Evolutionary conservation across 140 eudicot species (phyloP).

Genomic region (Oenanthe javanica): DNA sequence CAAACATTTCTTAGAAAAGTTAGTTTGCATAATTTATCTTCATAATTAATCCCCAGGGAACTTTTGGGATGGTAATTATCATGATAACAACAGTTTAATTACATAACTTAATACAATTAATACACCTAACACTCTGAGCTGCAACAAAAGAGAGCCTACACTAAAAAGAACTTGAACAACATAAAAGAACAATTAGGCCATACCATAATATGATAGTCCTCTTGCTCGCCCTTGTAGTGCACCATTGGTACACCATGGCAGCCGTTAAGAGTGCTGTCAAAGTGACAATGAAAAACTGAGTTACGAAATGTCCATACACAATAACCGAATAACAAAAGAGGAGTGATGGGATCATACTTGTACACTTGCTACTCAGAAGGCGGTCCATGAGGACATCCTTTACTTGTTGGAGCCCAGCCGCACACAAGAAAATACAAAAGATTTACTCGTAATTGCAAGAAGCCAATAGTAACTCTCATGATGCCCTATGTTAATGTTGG

Average conservation of each 20-base stretch:
- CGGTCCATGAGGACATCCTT: conserved; percentile 78
- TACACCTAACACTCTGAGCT: background rate
- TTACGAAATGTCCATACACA: background rate
- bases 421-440: no score
- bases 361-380: conserved; percentile 91
- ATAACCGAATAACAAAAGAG: background rate
- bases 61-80: background rate
- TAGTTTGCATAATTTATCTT: background rate
- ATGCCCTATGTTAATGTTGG: no score
- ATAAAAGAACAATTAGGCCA: conserved; percentile 15
- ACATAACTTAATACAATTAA: background rate
- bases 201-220: conserved; percentile 58
- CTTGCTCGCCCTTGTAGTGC: conserved; percentile 36
- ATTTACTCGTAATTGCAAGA: no score
- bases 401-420: conserved; percentile 36
- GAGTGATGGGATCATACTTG: conserved; percentile 43
- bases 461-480: no score
- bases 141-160: background rate
- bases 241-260: conserved; percentile 75
- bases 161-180: background rate
- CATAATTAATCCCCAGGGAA: background rate
- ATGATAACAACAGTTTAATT: background rate
- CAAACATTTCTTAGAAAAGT: background rate
- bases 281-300: background rate
- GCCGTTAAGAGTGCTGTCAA: conserved; percentile 64